Conservation (phyloP, 2,329 filamentous ascomycete species). For the Myrmaecium sp. region DNA sequence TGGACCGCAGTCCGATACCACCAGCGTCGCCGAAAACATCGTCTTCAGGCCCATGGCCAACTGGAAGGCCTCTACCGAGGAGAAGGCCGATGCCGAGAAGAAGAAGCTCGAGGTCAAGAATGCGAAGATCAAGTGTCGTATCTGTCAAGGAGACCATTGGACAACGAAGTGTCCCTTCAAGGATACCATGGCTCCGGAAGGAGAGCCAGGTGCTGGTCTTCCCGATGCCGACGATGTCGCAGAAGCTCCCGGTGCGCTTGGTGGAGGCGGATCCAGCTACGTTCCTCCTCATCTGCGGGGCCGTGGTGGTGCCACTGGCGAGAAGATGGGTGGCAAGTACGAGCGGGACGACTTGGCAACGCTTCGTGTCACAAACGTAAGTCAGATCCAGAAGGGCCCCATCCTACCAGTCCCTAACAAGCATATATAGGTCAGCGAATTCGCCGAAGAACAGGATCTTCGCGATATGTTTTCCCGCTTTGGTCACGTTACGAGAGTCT, state of each 20-base stretch:
- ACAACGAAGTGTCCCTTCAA: slow-evolving; percentile 98
- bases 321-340: slow-evolving; percentile 85
- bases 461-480: slow-evolving; percentile 97
- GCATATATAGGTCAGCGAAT: slow-evolving; percentile 61
- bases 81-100: slow-evolving; percentile 56
- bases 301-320: slow-evolving; percentile 53
- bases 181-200: slow-evolving; percentile 89
- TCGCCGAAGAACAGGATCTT: slow-evolving; percentile 89
- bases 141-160: slow-evolving; percentile 98
- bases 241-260: slow-evolving; percentile 36
- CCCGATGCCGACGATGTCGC: slow-evolving; percentile 33
- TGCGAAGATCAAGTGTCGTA: slow-evolving; percentile 99
- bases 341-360: slow-evolving; percentile 95
- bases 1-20: slow-evolving; percentile 78
- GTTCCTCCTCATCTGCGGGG: slow-evolving; percentile 87
- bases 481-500: slow-evolving; percentile 90
- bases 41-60: slow-evolving; percentile 84
- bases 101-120: slow-evolving; percentile 66
- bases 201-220: slow-evolving; percentile 26
- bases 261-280: slow-evolving; percentile 62
- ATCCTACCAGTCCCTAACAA: slow-evolving; percentile 3
- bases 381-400: no score
- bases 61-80: slow-evolving; percentile 79
- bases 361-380: slow-evolving; percentile 90
- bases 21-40: slow-evolving; percentile 93